Conservation (phyloP, 192 early-diverging fungal species). For the Geosiphon pyriformis region DNA sequence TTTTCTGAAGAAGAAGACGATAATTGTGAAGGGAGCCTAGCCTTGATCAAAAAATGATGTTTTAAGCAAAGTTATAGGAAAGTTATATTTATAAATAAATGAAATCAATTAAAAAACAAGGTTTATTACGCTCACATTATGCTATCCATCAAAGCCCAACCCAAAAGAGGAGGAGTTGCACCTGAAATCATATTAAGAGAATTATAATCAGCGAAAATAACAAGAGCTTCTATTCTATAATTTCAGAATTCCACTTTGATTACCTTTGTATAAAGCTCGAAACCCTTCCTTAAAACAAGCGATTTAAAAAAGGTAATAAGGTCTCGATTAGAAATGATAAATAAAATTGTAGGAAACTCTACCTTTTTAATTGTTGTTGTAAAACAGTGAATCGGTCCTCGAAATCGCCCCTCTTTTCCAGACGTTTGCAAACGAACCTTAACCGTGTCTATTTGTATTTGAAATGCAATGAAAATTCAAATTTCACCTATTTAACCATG, state of each 20-base stretch:
- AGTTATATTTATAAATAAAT: not conserved
- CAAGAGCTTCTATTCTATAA: no score
- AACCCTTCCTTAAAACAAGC: conserved; percentile 48
- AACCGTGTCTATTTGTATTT: conserved; percentile 52
- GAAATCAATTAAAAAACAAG: not conserved
- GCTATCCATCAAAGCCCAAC: conserved; percentile 88
- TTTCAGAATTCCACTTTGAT: no score
- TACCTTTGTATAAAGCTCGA: conserved; percentile 80
- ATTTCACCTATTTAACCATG: not conserved
- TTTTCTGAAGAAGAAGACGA: conserved; percentile 61
- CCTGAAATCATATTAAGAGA: no score
- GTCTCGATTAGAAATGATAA: no score
- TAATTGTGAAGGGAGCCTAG: conserved; percentile 83
- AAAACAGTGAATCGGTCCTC: conserved; percentile 67
- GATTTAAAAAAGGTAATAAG: no score
- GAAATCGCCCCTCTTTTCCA: conserved; percentile 60
- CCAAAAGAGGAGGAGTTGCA: conserved; percentile 84
- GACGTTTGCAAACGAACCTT: conserved; percentile 79
- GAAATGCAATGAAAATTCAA: not conserved
- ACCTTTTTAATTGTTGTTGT: conserved; percentile 45
- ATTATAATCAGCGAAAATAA: no score
- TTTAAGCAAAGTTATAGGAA: not conserved
- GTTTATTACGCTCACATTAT: conserved; percentile 43
- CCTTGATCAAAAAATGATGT: conserved; percentile 36
- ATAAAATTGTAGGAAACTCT: not conserved